A percentile compares a stretch with the other conserved stretches of the same genome.
These are phyloP conservation scores for Waitea zeae DNA, from an alignment of 1,284 basidiomycete genomes.

Conservation along the genomic window DNA sequence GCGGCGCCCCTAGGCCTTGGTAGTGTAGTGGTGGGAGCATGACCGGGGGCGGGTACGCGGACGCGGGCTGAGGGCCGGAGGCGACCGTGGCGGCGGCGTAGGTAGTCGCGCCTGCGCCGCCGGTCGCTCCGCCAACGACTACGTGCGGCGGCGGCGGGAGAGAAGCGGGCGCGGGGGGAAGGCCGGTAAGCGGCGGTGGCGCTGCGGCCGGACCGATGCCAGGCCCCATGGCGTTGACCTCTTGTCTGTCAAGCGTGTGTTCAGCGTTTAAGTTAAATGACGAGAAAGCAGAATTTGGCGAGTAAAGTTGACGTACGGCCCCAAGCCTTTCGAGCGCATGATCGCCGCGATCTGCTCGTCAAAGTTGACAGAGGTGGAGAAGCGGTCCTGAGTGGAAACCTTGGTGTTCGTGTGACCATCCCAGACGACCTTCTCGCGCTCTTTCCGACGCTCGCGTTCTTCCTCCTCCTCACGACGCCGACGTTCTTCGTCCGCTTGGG, in stretches of 20 bases:
- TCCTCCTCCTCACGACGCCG: slow-evolving; percentile 76
- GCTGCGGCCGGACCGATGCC: slow-evolving; percentile 66
- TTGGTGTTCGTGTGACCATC: slow-evolving; percentile 90
- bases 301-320: slow-evolving; percentile 35
- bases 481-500: slow-evolving; percentile 76
- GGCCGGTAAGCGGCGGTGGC: slow-evolving; percentile 36
- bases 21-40: slow-evolving; percentile 73
- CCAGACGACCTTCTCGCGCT: slow-evolving; percentile 88
- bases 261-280: no score
- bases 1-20: slow-evolving; percentile 59
- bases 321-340: slow-evolving; percentile 77
- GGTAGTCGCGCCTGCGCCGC: slow-evolving; percentile 20
- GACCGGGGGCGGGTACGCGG: slow-evolving; percentile 50
- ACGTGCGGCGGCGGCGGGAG: slow-evolving; percentile 43
- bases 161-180: slow-evolving; percentile 48
- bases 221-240: slow-evolving; percentile 59
- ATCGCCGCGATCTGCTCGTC: slow-evolving; percentile 93
- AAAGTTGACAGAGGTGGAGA: slow-evolving; percentile 78
- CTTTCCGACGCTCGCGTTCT: slow-evolving; percentile 58
- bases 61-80: slow-evolving; percentile 67
- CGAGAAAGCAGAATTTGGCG: slow-evolving; percentile 3
- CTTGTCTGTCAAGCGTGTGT: slow-evolving; percentile 35
- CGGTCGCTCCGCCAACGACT: no score
- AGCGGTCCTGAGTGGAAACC: slow-evolving; percentile 76
- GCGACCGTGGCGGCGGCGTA: slow-evolving; percentile 63